Conservation (phyloP, 805 yeast species). For the Yueomyces sp. region DNA sequence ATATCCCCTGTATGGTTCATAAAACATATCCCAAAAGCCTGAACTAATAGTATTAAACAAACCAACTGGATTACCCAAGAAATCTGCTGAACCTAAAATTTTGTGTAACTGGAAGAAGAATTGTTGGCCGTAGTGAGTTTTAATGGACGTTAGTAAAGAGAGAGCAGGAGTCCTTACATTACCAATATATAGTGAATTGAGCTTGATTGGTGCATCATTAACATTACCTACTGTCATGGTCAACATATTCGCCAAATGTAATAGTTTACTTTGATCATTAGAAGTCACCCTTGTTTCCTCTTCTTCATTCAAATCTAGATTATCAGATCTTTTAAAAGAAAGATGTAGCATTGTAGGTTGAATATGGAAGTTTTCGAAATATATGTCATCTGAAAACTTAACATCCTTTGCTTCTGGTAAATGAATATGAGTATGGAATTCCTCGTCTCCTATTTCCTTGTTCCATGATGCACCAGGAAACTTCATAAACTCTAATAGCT, state of each 20-base stretch:
- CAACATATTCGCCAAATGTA: constrained; percentile 69
- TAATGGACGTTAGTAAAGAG: constrained; percentile 51
- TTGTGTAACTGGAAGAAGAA: constrained; percentile 85
- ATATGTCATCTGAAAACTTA: constrained; percentile 55
- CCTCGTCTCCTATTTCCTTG: constrained; percentile 26
- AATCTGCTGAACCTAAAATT: constrained; percentile 90
- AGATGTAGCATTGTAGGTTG: constrained; percentile 85
- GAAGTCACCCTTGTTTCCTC: constrained; percentile 19
- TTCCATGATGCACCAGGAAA: constrained; percentile 78
- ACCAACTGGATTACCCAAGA: constrained; percentile 95
- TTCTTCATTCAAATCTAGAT: constrained; percentile 52
- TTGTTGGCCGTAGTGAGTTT: constrained; percentile 84
- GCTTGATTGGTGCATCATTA: constrained; percentile 87
- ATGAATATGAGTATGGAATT: constrained; percentile 48
- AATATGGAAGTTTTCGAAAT: constrained; percentile 82
- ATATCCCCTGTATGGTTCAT: constrained; percentile 94
- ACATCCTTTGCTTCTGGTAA: constrained; percentile 58
- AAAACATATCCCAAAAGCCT: constrained; percentile 91
- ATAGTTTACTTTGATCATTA: constrained; percentile 41
- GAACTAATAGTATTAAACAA: constrained; percentile 84
- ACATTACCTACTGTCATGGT: constrained; percentile 97
- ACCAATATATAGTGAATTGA: constrained; percentile 78
- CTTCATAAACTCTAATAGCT: constrained; percentile 66
- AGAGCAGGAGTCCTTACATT: constrained; percentile 81
- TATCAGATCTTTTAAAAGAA: constrained; percentile 83